Evolutionary conservation across 225 moss, liverwort and hornwort species (phyloP), one percentile per base, ranked within the genome.

Genomic region (Antitrichia curtipendula): DNA sequence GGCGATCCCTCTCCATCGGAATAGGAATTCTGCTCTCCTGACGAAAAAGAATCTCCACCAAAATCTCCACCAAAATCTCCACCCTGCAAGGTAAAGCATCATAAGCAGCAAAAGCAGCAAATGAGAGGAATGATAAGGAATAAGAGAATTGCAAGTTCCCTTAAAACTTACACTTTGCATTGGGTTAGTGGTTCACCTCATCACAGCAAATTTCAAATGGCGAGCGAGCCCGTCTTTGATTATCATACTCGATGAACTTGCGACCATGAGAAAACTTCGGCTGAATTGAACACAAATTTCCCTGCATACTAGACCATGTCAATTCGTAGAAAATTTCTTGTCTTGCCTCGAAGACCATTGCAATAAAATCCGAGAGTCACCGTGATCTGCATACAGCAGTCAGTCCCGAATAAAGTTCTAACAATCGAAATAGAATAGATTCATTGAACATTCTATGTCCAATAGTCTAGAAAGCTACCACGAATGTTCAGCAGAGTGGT

Each of bases 1-100:
- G 90, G 88, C 57, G 92, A 92, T 81, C 64, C 87, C 61, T 92
- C 94, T 53, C 70, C 94, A 86, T 94, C 94, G 58, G 90, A 94
- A 89, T 91, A 91, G 40, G 91, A 94, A 85, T 85, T 72, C 50
- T 81, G 59, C 82, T 90, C 91, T 83, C 88, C 92, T 43, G 90
- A 88, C 63, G 92, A 91, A 75, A 92, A 94, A 86, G 68, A 80
- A 86, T 92, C 91, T 86, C 70, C 86, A 56, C 78, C 86, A 68
- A 81, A 87, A 87, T 87, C 92, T 92, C 85, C 94, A 85, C 83
- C 92, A 68, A 81, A 87, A 87, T 87, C 92, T 92, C 85, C 94
- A 85, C 83, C 92, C 94, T 94, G 89, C 47, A 52, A 74, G 49
- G 13, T 13, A 40, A 82, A 75, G 75, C 43, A 80, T 60, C 81